Evolutionary conservation across 495 filamentous ascomycete genomes (phyloP).

Genomic region (Friedmanniomyces simplex): DNA sequence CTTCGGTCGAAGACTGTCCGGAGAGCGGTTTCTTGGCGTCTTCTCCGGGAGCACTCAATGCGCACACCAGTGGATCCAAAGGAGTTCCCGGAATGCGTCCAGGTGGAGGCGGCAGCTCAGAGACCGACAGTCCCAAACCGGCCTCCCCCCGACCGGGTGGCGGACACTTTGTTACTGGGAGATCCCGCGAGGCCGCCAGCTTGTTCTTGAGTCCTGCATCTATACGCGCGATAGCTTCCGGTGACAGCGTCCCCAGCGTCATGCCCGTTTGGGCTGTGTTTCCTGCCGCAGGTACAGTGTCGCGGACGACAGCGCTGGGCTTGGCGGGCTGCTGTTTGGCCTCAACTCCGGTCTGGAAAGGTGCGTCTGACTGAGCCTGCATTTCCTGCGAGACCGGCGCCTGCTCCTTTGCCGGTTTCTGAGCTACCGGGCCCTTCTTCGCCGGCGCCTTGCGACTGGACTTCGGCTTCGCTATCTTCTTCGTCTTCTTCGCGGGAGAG

Average conservation of each 20-base stretch:
- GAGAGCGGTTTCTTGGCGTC: no score
- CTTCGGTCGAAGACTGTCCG: no score
- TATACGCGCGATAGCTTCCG: neutral
- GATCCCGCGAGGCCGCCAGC: neutral
- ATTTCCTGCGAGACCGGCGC: neutral
- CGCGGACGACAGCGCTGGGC: neutral
- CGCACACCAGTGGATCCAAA: no score
- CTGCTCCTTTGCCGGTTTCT: neutral
- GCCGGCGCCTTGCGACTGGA: neutral
- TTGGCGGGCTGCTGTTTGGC: neutral
- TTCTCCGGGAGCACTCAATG: no score
- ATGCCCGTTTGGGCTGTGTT: neutral
- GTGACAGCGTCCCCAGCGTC: neutral
- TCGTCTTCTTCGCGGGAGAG: neutral
- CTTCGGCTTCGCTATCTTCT: neutral
- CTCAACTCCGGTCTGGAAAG: neutral
- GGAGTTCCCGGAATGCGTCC: no score
- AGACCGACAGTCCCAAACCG: no score
- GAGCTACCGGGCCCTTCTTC: neutral
- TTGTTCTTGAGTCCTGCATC: neutral
- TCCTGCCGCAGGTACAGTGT: neutral
- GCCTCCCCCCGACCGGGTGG: neutral
- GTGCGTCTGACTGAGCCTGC: neutral
- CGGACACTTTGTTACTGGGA: neutral
- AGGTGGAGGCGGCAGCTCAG: no score